Conservation (phyloP, 441 rosid genomes). For the Capsella rubella region DNA sequence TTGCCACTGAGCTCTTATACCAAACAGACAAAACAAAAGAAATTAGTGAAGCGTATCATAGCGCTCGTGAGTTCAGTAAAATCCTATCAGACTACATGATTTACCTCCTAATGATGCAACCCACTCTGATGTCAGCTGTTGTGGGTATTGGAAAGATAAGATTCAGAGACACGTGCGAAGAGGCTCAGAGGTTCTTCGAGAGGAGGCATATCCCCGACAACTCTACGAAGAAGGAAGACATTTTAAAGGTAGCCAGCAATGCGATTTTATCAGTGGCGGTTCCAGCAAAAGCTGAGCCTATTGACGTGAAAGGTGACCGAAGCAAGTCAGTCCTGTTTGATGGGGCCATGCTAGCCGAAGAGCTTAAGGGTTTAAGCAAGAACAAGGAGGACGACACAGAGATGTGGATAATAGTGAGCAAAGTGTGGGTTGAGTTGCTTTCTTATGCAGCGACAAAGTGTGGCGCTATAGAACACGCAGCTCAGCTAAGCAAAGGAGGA, state of each 20-base stretch:
- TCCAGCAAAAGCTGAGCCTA: slow-evolving; percentile 50
- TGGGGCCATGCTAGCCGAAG: slow-evolving; percentile 55
- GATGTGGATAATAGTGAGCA: slow-evolving; percentile 47
- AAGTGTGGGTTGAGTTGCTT: slow-evolving; percentile 56
- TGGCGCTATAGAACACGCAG: slow-evolving; percentile 42
- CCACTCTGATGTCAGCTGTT: slow-evolving; percentile 59
- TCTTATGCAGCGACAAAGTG: slow-evolving; percentile 50
- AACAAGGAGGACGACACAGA: not conserved
- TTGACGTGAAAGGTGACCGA: slow-evolving; percentile 57
- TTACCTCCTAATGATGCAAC: slow-evolving; percentile 61
- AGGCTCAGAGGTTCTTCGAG: slow-evolving; percentile 53
- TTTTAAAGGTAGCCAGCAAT: slow-evolving; percentile 28
- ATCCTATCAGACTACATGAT: slow-evolving; percentile 66
- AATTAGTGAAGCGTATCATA: not conserved
- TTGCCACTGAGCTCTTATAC: slow-evolving; percentile 67
- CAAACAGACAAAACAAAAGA: slow-evolving; percentile 33
- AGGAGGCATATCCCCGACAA: slow-evolving; percentile 25
- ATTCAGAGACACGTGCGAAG: slow-evolving; percentile 63
- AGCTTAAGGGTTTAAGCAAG: slow-evolving; percentile 38
- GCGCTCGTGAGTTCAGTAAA: slow-evolving; percentile 49
- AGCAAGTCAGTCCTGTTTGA: slow-evolving; percentile 71
- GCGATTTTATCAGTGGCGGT: slow-evolving; percentile 42
- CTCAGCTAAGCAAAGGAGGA: slow-evolving; percentile 56
- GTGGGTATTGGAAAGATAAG: slow-evolving; percentile 65
- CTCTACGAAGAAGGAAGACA: not conserved